Conservation (phyloP, 2,329 filamentous ascomycete species). For the Ceratocystis lukuohia region DNA sequence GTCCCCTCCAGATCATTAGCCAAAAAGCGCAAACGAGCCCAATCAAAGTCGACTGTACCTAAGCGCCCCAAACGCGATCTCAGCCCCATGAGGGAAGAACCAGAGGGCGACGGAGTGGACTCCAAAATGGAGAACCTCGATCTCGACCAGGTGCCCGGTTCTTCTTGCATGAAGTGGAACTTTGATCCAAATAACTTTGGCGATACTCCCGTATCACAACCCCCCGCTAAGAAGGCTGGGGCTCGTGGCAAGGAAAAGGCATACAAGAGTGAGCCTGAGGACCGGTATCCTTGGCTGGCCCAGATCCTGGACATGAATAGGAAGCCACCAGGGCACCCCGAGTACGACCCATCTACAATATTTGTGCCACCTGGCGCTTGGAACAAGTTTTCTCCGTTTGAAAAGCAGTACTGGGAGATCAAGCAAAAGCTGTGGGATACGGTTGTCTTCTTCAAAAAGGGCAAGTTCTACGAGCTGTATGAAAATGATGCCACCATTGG, state of each 20-base stretch:
- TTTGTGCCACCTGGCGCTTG: constrained; percentile 74
- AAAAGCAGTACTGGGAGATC: constrained; percentile 98
- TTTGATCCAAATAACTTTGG: constrained; percentile 38
- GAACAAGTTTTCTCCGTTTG: constrained; percentile 78
- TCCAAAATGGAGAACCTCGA: constrained; percentile 34
- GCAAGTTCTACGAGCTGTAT: constrained; percentile 97
- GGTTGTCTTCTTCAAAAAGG: constrained; percentile 98
- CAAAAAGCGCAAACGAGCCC: constrained; percentile 63
- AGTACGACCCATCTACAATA: constrained; percentile 84
- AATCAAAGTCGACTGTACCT: constrained; percentile 38
- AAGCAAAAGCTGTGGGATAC: constrained; percentile 97
- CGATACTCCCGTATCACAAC: constrained; percentile 23
- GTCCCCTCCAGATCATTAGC: constrained; percentile 38
- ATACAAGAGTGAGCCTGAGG: constrained; percentile 66
- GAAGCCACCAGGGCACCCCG: constrained; percentile 62
- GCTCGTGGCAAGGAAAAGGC: constrained; percentile 49
- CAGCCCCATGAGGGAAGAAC: constrained; percentile 26
- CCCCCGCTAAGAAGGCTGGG: constrained; percentile 19
- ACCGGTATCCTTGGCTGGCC: constrained; percentile 82
- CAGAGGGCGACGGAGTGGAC: constrained; percentile 34
- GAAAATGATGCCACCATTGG: constrained; percentile 95
- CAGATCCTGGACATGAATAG: constrained; percentile 74
- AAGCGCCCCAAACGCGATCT: constrained; percentile 41
- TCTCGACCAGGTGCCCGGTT: constrained; percentile 34
- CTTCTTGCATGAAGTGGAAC: constrained; percentile 54